A percentile compares a stretch with the other conserved stretches of the same genome.
phyloP scores from a whole-genome alignment of 306 rosid genomes.

The Canavalia gladiata region DNA sequence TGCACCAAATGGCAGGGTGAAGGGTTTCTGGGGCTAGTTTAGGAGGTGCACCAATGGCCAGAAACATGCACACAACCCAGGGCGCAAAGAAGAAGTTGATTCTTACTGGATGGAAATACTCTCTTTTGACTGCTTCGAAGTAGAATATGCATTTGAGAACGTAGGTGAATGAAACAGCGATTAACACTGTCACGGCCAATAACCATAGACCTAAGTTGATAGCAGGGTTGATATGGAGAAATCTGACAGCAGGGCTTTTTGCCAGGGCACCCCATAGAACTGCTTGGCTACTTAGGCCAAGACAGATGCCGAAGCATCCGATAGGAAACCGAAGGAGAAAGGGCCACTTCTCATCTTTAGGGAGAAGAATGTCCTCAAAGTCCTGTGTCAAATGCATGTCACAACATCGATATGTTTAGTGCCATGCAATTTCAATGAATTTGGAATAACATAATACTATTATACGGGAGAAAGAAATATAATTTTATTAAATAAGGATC shows the following conservation, averaged over 20 bases:
- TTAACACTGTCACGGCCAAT: conserved; percentile 56
- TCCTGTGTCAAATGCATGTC: conserved; percentile 56
- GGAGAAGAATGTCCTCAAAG: conserved; percentile 84
- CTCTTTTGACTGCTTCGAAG: conserved; percentile 89
- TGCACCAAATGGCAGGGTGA: conserved; percentile 78
- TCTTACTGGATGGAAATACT: conserved; percentile 81
- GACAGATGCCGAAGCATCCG: conserved; percentile 87
- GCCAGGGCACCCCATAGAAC: conserved; percentile 86
- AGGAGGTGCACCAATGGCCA: conserved; percentile 69
- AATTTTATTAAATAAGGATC: too few species aligned
- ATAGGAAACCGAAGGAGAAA: conserved; percentile 88
- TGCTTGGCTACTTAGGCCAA: conserved; percentile 86
- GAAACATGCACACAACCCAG: conserved; percentile 89
- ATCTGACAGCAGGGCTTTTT: conserved; percentile 73
- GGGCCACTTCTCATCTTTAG: conserved; percentile 87
- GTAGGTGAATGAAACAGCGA: conserved; percentile 66
- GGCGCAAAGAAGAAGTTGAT: conserved; percentile 94
- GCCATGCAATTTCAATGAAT: not conserved
- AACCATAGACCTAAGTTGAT: conserved; percentile 76
- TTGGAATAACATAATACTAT: too few species aligned
- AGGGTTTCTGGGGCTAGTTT: conserved; percentile 53
- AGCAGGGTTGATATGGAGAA: conserved; percentile 66
- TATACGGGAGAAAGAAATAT: too few species aligned
- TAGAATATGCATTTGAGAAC: conserved; percentile 82
- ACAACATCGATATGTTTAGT: conserved; percentile 24